These are phyloP conservation scores for Collybiopsis confluens DNA, from an alignment of 768 basidiomycete species.

Conservation along the genomic window DNA sequence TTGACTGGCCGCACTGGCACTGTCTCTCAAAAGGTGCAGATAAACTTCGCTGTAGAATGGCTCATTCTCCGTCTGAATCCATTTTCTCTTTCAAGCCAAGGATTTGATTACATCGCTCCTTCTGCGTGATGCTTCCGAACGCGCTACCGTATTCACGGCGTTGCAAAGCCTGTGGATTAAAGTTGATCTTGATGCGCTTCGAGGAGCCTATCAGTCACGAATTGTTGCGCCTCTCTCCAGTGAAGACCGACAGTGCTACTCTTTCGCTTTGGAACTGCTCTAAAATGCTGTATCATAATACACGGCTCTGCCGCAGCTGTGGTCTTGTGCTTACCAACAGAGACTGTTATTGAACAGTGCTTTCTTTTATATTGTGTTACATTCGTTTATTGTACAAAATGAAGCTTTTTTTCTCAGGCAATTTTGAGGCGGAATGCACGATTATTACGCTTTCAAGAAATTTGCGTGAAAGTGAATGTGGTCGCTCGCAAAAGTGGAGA, in stretches of 20 bases:
- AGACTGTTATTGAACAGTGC: not conserved
- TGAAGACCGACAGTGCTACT: not conserved
- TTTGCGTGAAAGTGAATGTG: conserved; percentile 92
- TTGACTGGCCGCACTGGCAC: conserved; percentile 50
- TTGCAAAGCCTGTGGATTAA: conserved; percentile 65
- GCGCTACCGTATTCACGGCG: conserved; percentile 62
- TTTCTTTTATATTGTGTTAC: not conserved
- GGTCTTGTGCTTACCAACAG: not conserved
- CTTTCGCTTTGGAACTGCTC: not conserved
- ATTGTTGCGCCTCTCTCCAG: conserved; percentile 24
- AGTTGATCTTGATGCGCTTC: conserved; percentile 56
- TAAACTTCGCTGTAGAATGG: not conserved
- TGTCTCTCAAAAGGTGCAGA: not conserved
- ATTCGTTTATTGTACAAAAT: not conserved
- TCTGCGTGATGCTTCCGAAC: conserved; percentile 47
- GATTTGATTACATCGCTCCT: conserved; percentile 59
- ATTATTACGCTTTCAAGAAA: conserved; percentile 69
- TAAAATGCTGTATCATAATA: no score
- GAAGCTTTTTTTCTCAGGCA: not conserved
- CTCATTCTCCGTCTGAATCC: no score
- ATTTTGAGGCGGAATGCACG: no score
- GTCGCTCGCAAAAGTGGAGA: conserved; percentile 86
- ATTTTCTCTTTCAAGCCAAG: no score
- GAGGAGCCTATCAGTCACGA: conserved; percentile 55
- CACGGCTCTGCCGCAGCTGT: no score